phyloP scores from a whole-genome alignment of 768 basidiomycete species.

The Mycena maculata region DNA sequence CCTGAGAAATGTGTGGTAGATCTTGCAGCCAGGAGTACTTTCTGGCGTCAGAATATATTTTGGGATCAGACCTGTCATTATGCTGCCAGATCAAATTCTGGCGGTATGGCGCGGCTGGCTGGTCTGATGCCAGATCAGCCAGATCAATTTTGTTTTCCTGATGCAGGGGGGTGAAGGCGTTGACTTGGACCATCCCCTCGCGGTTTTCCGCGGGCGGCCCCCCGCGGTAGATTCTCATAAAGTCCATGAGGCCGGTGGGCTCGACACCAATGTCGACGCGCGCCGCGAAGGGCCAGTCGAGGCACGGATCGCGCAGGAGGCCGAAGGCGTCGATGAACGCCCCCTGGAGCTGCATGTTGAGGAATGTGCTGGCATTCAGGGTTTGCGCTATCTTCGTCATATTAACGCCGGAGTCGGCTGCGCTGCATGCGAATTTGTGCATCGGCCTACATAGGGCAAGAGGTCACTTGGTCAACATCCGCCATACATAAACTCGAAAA shows the following conservation, averaged over 20 bases:
- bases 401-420: conserved; percentile 20
- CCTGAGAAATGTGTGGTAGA: too few species aligned
- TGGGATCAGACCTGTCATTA: too few species aligned
- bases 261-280: conserved; percentile 29
- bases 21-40: too few species aligned
- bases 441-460: conserved; percentile 21
- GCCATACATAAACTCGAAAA: conserved; percentile 15
- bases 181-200: conserved; percentile 27
- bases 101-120: too few species aligned
- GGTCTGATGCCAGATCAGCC: too few species aligned
- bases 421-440: conserved; percentile 24
- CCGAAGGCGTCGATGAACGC: conserved; percentile 21
- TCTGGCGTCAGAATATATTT: too few species aligned
- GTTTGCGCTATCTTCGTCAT: conserved; percentile 24
- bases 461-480: conserved; percentile 5
- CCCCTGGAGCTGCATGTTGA: conserved; percentile 22
- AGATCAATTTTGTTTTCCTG: too few species aligned
- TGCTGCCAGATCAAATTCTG: too few species aligned
- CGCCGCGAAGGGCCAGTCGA: conserved; percentile 14
- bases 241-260: conserved; percentile 19
- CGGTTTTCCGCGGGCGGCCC: not conserved
- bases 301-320: conserved; percentile 22
- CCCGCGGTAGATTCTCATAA: conserved; percentile 16
- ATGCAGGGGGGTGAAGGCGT: conserved; percentile 28
- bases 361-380: conserved; percentile 25